phyloP scores from a whole-genome alignment of 768 basidiomycete species.

The Naematelia encephala region DNA sequence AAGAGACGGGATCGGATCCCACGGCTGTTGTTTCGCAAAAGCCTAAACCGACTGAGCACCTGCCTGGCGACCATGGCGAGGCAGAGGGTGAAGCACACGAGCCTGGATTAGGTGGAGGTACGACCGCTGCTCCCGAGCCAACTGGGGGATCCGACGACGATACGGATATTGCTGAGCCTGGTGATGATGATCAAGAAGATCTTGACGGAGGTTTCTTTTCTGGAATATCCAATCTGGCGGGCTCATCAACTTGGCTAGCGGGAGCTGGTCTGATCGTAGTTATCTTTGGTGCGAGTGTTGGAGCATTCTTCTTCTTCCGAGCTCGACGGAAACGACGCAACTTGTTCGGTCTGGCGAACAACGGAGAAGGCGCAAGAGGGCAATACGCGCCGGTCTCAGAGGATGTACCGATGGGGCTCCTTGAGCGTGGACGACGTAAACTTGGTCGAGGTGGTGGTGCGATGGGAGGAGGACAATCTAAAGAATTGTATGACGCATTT shows the following conservation, averaged over 20 bases:
- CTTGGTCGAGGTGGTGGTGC: slow-evolving; percentile 49
- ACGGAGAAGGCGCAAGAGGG: slow-evolving; percentile 46
- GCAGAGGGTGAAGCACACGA: slow-evolving; percentile 75
- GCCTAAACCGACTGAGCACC: slow-evolving; percentile 78
- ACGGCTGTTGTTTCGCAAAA: slow-evolving; percentile 60
- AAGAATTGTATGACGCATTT: slow-evolving; percentile 95
- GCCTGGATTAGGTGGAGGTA: slow-evolving; percentile 53
- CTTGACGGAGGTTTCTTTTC: slow-evolving; percentile 47
- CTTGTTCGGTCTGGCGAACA: slow-evolving; percentile 57
- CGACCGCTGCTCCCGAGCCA: slow-evolving; percentile 11
- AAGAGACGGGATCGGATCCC: slow-evolving; percentile 45
- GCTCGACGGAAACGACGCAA: slow-evolving; percentile 52
- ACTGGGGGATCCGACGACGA: slow-evolving; percentile 13
- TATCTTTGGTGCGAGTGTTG: slow-evolving; percentile 67
- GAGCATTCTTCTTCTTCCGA: slow-evolving; percentile 77
- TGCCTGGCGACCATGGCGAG: slow-evolving; percentile 80
- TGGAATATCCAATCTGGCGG: slow-evolving; percentile 46
- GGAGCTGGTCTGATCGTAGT: slow-evolving; percentile 74
- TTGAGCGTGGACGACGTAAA: slow-evolving; percentile 55
- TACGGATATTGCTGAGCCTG: slow-evolving; percentile 1
- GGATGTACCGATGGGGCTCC: slow-evolving; percentile 71
- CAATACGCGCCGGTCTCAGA: slow-evolving; percentile 53
- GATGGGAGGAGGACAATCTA: slow-evolving; percentile 56
- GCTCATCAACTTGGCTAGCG: slow-evolving; percentile 84
- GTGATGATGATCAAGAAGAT: slow-evolving; percentile 19